Evolutionary conservation across 108 stramenopile genomes (phyloP).

Genomic region (Pseudonitzschia multiseries): DNA sequence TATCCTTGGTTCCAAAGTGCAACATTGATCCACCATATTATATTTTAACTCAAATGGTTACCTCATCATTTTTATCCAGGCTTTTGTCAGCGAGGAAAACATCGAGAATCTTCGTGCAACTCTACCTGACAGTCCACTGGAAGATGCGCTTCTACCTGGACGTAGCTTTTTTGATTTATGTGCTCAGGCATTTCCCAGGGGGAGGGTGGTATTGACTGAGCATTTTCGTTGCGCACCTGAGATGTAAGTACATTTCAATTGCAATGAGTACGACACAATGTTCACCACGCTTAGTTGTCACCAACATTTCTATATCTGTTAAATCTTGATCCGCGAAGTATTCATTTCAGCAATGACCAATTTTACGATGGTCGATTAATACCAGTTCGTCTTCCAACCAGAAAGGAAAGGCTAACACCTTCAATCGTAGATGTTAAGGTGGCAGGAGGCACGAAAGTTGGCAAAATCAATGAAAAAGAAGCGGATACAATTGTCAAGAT

Average conservation of each 20-base stretch:
- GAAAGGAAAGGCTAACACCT: constrained; percentile 40
- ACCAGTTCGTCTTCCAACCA: constrained; percentile 56
- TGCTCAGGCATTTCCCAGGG: constrained; percentile 59
- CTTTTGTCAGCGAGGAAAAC: constrained; percentile 56
- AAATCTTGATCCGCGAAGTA: not conserved
- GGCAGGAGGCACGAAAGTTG: constrained; percentile 40
- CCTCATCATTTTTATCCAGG: not conserved
- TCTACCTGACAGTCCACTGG: constrained; percentile 46
- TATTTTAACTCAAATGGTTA: not conserved
- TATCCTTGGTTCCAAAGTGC: not conserved
- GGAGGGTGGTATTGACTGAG: constrained; percentile 57
- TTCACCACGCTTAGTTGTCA: not conserved
- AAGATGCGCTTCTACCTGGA: constrained; percentile 48
- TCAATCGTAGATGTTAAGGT: constrained; percentile 52
- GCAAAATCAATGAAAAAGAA: constrained; percentile 60
- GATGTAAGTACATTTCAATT: constrained; percentile 15
- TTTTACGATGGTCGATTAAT: constrained; percentile 49
- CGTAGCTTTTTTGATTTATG: constrained; percentile 66
- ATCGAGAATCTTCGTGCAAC: constrained; percentile 47
- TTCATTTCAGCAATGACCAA: constrained; percentile 50
- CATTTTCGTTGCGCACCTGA: constrained; percentile 67
- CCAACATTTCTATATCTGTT: not conserved
- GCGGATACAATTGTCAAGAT: constrained; percentile 45
- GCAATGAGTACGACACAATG: not conserved
- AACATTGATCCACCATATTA: not conserved